Percentiles rank a stretch among this genome's conserved stretches.
phyloP scores from a whole-genome alignment of 2,329 filamentous ascomycete genomes.

The Aspergillus pseudoterreus region DNA sequence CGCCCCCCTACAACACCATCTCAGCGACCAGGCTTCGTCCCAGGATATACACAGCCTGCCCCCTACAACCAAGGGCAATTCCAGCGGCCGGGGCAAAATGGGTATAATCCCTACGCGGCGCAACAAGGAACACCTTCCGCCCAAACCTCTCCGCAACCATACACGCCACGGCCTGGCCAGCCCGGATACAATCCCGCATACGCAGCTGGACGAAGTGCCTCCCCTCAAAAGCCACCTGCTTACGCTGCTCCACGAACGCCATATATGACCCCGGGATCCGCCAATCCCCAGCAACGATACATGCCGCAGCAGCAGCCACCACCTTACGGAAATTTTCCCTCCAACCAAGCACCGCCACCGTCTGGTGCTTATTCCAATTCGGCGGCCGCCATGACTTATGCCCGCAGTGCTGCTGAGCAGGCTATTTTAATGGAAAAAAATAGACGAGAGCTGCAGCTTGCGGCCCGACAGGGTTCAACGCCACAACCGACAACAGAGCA shows the following conservation, averaged over 20 bases:
- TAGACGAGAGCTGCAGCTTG: constrained; percentile 29
- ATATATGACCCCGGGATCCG: constrained; percentile 30
- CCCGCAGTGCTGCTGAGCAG: constrained; percentile 39
- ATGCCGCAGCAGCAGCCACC: constrained; percentile 23
- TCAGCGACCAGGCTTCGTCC: constrained; percentile 34
- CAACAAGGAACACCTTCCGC: constrained; percentile 26
- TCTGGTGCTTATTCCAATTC: constrained; percentile 32
- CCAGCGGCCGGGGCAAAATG: constrained; percentile 38
- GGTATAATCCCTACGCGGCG: constrained; percentile 28
- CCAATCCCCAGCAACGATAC: constrained; percentile 29
- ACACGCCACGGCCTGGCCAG: constrained; percentile 33
- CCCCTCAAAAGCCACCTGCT: constrained; percentile 30
- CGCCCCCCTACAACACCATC: constrained; percentile 34
- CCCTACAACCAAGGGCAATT: constrained; percentile 35
- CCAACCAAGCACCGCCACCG: constrained; percentile 27
- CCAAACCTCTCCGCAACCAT: constrained; percentile 34
- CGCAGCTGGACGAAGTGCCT: constrained; percentile 24
- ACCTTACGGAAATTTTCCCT: constrained; percentile 25
- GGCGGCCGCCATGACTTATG: constrained; percentile 33
- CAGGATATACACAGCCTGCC: constrained; percentile 31
- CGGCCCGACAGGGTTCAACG: constrained; percentile 30
- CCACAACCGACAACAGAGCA: constrained; percentile 29
- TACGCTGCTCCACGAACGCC: constrained; percentile 33
- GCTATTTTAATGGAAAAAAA: constrained; percentile 37
- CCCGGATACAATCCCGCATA: constrained; percentile 27